Base-by-base conservation (phyloP, 257 asterid genomes). In the Thymus mandschuricus region DNA sequence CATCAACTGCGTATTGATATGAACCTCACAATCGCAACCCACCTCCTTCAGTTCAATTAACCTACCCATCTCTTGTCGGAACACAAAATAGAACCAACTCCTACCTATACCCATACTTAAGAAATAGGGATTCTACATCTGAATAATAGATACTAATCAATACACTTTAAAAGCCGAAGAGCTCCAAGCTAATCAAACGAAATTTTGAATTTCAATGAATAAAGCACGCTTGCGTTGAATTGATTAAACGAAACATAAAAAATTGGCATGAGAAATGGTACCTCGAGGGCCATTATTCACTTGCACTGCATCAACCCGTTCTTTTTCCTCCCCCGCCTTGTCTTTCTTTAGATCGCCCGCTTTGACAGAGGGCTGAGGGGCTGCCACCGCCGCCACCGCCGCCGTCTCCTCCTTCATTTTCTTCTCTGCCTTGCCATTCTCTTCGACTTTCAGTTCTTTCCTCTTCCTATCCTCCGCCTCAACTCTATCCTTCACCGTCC, bases 401-500 rank as follows among this genome's bases (percentile, higher is more conserved):
- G 59, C 61, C 21, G 44, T 79, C 69, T 62, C 86, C 51, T 71
- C 81, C 73, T 72, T 75, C 68, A 77, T 38, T 62, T 71, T 76
- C 71, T 75, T 83, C 59, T 60, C 67, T 6, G 41, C 30, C 63
- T 44, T 33, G 45, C 75, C 59, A 44, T 70, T 67, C 41, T 74
- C 55, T 60, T 84, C 75, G 46, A 61, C 28, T 64, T 80, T 74
- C 78, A 70, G 75, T 54, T 76, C 78, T 71, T 80, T 84, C 79
- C 78, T 71, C 90, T 75, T 82, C 83, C 78, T 81, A 58, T 84
- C 87, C 80, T 86, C 88, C 1, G 86, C 61, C 45, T 79, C 81
- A 62, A 75, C 80, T 66, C 83, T 89, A 28, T 79, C 87, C 80
- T 85, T 89, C 73, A 89, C 94, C 83, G 75, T 86, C 21, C 90